Evolutionary conservation across 1,284 basidiomycete species (phyloP).

Genomic region (Boletus smithii): DNA sequence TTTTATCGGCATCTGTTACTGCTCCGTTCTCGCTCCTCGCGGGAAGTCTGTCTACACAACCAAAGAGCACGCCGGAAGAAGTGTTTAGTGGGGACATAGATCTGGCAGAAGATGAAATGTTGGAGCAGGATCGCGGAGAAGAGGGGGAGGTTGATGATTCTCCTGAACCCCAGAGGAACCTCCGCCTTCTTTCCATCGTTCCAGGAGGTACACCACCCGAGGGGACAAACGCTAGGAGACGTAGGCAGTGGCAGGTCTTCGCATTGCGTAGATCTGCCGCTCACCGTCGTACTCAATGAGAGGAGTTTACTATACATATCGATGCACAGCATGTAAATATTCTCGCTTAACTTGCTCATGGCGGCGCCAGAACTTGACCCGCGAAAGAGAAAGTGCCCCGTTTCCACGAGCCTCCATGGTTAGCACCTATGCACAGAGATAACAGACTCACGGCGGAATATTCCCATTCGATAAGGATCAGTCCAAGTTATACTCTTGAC

Average conservation of each 20-base stretch:
- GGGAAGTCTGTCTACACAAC: conserved; percentile 28
- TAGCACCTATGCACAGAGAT: no score
- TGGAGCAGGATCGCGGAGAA: conserved; percentile 72
- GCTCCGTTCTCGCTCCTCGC: conserved; percentile 50
- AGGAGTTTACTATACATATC: no score
- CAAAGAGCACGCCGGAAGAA: conserved; percentile 55
- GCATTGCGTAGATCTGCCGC: conserved; percentile 26
- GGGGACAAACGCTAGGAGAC: conserved; percentile 26
- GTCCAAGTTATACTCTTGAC: background rate
- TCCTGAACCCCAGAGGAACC: conserved; percentile 43
- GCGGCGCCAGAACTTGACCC: no score
- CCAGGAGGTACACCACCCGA: conserved; percentile 15
- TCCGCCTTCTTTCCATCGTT: conserved; percentile 39
- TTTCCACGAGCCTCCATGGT: no score
- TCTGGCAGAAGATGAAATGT: conserved; percentile 67
- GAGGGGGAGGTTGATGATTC: conserved; percentile 76
- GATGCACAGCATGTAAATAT: no score
- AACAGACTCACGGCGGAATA: no score
- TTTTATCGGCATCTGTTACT: conserved; percentile 54
- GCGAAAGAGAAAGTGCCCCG: no score
- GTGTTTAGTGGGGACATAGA: conserved; percentile 67
- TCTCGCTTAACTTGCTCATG: no score
- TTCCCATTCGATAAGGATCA: no score
- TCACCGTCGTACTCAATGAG: conserved; percentile 24
- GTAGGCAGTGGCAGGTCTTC: conserved; percentile 31